These are phyloP conservation scores for Cutaneotrichosporon mucoides DNA, from an alignment of 1,284 basidiomycete genomes.

Conservation along the genomic window DNA sequence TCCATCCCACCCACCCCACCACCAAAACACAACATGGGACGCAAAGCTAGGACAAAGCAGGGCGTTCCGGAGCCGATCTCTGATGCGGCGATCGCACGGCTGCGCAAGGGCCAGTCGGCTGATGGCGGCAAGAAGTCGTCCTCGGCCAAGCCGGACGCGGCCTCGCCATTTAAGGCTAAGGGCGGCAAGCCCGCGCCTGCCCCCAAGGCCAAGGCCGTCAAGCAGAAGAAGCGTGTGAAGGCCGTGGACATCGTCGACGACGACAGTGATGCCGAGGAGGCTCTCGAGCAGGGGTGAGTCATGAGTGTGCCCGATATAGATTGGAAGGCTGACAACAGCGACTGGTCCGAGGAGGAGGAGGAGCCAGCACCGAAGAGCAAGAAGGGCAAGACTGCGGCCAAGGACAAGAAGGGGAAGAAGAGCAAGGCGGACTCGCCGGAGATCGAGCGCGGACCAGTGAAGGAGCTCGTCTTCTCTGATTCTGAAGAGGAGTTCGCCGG, in stretches of 20 bases:
- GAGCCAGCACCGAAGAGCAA: slow-evolving; percentile 53
- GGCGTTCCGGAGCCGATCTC: slow-evolving; percentile 63
- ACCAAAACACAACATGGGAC: slow-evolving; percentile 58
- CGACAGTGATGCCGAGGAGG: slow-evolving; percentile 45
- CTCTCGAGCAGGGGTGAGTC: slow-evolving; percentile 40
- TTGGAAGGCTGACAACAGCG: slow-evolving; percentile 28
- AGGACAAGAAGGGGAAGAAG: slow-evolving; percentile 41
- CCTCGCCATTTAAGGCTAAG: slow-evolving; percentile 26
- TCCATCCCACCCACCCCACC: not conserved
- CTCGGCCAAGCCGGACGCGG: slow-evolving; percentile 16
- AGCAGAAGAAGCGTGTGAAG: slow-evolving; percentile 28
- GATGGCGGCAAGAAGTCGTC: slow-evolving; percentile 35
- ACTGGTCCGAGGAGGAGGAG: slow-evolving; percentile 51
- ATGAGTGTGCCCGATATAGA: no score
- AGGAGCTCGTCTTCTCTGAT: slow-evolving; percentile 61
- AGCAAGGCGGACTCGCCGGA: slow-evolving; percentile 34
- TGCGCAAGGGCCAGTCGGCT: not conserved
- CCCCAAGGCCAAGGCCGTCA: slow-evolving; percentile 20
- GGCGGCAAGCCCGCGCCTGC: slow-evolving; percentile 29
- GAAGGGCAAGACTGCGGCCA: slow-evolving; percentile 54
- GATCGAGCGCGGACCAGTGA: slow-evolving; percentile 47
- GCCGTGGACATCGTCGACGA: slow-evolving; percentile 40
- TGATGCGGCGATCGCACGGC: slow-evolving; percentile 31
- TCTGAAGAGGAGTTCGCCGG: slow-evolving; percentile 58
- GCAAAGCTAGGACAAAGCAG: slow-evolving; percentile 88